Evolutionary conservation across 352 stramenopile species (phyloP), one percentile per base, ranked within the genome.

Genomic region (Peronospora destructor): DNA sequence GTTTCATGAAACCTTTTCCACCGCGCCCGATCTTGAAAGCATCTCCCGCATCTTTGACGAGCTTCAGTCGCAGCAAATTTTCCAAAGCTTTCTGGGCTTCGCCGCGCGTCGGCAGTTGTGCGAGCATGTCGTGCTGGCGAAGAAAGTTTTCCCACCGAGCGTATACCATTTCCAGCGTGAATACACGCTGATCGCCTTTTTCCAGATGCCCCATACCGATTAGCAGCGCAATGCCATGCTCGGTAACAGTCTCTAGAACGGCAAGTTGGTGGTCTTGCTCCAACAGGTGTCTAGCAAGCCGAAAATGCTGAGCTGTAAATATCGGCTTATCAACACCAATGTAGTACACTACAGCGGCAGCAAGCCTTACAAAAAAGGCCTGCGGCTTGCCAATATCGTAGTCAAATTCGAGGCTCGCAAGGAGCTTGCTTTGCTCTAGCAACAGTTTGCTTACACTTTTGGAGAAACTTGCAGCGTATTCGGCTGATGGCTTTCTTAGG

Each of bases 121-220:
- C 35, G 7, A 87, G 64, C 45, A 88, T 61, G 33, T 88, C 76
- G 52, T 89, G 76, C 54, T 87, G 77, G 14, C 77, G 79, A 43
- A 79, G 76, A 40, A 93, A 93, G n/a, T 71, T 66, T 39, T 86
- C 66, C 79, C 82, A 93, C 23, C 76, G 71, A 40, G 66, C 56
- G 45, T 88, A 93, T 13, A 93, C 74, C 82, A 91, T 93, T 52
- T 91, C 82, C 26, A 93, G 66, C 40, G 82, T 91, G 45, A 83
- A 88, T 17, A 83, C 72, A 4, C 58, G 56, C 46, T 85, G 71
- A 14, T 66, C 72, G 6, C 79, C 66, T 43, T 76, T 76, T 47
- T 93, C 80, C 2, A 91, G 49, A 34, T 87, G 76, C 34, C 74
- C 77, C 82, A 91, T 93, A 8, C 75, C 80, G 13, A 91, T 76